Conservation (phyloP, 2,329 filamentous ascomycete species). For the Beauveria pseudobassiana region DNA sequence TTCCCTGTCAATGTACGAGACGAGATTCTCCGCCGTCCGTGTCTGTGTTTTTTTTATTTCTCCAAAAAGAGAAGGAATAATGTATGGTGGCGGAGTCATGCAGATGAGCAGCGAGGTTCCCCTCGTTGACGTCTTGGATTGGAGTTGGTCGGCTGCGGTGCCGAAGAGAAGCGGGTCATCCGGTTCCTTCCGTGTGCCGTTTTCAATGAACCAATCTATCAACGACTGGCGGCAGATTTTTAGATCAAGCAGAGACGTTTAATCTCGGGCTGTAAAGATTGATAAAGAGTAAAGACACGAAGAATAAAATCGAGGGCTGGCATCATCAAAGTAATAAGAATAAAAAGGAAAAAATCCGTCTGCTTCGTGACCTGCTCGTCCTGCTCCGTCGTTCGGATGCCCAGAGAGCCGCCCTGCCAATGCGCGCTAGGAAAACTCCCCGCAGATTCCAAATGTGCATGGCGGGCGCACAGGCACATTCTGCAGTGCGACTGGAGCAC, state of each 20-base stretch:
- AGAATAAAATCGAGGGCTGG: too few species aligned
- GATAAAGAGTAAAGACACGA: too few species aligned
- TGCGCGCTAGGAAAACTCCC: background rate
- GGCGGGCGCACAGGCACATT: too few species aligned
- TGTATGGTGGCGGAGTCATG: background rate
- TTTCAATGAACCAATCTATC: too few species aligned
- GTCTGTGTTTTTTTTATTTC: background rate
- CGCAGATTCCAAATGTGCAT: background rate
- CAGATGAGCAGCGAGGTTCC: background rate
- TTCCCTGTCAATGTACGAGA: too few species aligned
- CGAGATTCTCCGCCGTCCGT: background rate
- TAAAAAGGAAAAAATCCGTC: background rate
- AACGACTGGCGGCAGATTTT: too few species aligned
- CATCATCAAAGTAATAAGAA: too few species aligned
- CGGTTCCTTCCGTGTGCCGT: constrained; percentile 2
- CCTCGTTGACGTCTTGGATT: background rate
- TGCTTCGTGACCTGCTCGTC: background rate
- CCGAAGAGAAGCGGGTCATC: constrained; percentile 6
- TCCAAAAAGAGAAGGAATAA: background rate
- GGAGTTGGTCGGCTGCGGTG: constrained; percentile 1
- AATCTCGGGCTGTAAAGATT: too few species aligned
- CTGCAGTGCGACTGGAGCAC: too few species aligned
- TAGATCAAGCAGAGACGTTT: too few species aligned
- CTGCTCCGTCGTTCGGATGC: background rate
- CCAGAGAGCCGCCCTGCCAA: background rate